Conservation (phyloP, 139 green algal genomes). For the Microglena sp. region DNA sequence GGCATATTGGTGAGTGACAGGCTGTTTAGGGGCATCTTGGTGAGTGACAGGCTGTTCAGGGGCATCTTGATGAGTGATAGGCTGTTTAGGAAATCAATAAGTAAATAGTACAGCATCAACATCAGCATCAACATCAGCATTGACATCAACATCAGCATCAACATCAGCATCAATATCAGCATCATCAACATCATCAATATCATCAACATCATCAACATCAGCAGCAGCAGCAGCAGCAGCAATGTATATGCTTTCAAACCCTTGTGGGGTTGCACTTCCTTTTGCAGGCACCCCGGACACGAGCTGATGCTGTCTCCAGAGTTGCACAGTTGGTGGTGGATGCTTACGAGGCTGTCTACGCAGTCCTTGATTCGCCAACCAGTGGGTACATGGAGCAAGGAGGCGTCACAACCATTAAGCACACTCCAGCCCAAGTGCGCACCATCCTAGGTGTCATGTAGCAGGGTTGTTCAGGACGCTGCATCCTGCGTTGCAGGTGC, state of each 20-base stretch:
- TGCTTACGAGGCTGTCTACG: conserved; percentile 54
- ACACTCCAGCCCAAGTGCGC: conserved; percentile 64
- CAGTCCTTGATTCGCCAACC: conserved; percentile 36
- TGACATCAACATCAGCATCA: too few species aligned
- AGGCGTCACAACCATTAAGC: conserved; percentile 28
- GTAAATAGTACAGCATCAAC: too few species aligned
- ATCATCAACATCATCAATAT: too few species aligned
- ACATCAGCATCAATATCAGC: too few species aligned
- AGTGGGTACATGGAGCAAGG: conserved; percentile 48
- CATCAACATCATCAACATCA: too few species aligned
- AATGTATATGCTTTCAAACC: too few species aligned
- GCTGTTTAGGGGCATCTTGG: not conserved
- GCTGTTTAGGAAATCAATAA: too few species aligned
- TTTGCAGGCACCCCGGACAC: conserved; percentile 46
- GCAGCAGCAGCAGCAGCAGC: too few species aligned
- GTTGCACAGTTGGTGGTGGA: conserved; percentile 42
- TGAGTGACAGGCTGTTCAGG: not conserved
- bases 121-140: too few species aligned
- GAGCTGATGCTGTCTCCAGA: conserved; percentile 34
- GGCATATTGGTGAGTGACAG: conserved; percentile 39
- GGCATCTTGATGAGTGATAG: too few species aligned
- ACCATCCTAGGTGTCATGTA: conserved; percentile 66
- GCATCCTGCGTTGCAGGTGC: not conserved
- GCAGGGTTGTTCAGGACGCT: not conserved
- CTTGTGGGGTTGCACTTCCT: too few species aligned